Evolutionary conservation across 2,329 filamentous ascomycete genomes (phyloP).

Genomic region (Neoscytalidium dimidiatum): DNA sequence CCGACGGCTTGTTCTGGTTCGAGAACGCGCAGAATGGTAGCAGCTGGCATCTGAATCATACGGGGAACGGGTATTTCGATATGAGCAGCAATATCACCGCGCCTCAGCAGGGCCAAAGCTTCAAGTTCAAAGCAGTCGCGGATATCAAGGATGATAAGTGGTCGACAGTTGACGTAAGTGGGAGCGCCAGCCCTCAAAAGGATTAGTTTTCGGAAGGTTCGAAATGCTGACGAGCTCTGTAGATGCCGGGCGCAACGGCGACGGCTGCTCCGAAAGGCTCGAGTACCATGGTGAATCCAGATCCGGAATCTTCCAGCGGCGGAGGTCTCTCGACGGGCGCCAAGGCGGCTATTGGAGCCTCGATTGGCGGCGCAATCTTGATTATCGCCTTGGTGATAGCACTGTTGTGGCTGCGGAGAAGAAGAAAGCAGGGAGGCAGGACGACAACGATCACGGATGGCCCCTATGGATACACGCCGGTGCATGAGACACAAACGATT

Average conservation of each 20-base stretch:
- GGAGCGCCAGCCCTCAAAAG: background rate
- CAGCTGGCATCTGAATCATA: conserved; percentile 11
- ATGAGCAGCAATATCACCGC: conserved; percentile 18
- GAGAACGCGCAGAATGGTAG: conserved; percentile 19
- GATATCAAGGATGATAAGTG: conserved; percentile 4
- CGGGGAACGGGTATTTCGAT: background rate
- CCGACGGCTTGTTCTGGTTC: conserved; percentile 16
- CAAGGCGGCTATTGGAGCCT: conserved; percentile 10
- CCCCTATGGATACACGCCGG: background rate
- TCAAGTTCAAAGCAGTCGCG: conserved; percentile 10
- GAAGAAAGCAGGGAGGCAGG: background rate
- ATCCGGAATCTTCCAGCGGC: background rate
- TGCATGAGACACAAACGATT: background rate
- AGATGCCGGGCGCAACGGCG: background rate
- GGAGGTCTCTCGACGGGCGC: background rate
- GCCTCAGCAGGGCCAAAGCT: conserved; percentile 9
- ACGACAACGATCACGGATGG: too few species aligned
- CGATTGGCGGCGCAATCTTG: background rate
- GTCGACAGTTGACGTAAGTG: conserved; percentile 13
- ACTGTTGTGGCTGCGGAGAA: background rate
- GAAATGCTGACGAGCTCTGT: background rate
- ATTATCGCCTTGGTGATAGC: background rate
- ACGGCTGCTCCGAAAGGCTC: background rate
- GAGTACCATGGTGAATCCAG: background rate
- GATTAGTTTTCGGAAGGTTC: background rate